A percentile compares a stretch with the other conserved stretches of the same genome.
Conservation (phyloP, 345 rosid genomes). For the Mallotus nudiflorus region DNA sequence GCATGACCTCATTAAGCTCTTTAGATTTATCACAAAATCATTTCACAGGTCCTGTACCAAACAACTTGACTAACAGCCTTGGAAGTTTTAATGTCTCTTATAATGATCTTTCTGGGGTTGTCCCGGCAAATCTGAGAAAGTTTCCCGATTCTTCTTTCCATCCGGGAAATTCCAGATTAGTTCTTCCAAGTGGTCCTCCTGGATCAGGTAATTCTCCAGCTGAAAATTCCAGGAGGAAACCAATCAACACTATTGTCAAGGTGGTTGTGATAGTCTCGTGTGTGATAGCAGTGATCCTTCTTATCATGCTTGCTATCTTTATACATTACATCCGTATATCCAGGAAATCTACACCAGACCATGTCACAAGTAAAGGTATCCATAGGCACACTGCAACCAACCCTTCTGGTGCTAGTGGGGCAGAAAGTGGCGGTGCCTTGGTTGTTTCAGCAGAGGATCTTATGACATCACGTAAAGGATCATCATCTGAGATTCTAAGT, state of each 20-base stretch:
- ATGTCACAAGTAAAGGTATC: slow-evolving; percentile 45
- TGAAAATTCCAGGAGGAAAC: slow-evolving; percentile 51
- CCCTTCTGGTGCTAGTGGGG: slow-evolving; percentile 48
- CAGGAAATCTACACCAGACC: slow-evolving; percentile 49
- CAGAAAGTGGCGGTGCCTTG: slow-evolving; percentile 58
- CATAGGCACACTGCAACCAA: slow-evolving; percentile 43
- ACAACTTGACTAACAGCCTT: slow-evolving; percentile 60
- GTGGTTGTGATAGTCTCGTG: slow-evolving; percentile 72
- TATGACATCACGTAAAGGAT: slow-evolving; percentile 68
- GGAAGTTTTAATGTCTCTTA: slow-evolving; percentile 70
- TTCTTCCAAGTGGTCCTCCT: slow-evolving; percentile 50
- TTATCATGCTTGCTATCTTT: slow-evolving; percentile 74
- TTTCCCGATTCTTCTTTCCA: slow-evolving; percentile 77
- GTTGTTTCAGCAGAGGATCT: slow-evolving; percentile 91
- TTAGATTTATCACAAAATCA: slow-evolving; percentile 80
- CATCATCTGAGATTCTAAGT: slow-evolving; percentile 74
- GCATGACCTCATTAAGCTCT: slow-evolving; percentile 56
- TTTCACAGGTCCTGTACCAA: slow-evolving; percentile 76
- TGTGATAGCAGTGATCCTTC: slow-evolving; percentile 63
- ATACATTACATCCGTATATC: slow-evolving; percentile 59
- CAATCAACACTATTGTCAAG: slow-evolving; percentile 53
- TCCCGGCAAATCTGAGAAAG: slow-evolving; percentile 77
- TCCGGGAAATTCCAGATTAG: slow-evolving; percentile 73
- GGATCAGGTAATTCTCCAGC: slow-evolving; percentile 42
- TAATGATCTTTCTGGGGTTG: slow-evolving; percentile 86